phyloP scores from a whole-genome alignment of 345 rosid genomes.

The Capsella bursapastoris region DNA sequence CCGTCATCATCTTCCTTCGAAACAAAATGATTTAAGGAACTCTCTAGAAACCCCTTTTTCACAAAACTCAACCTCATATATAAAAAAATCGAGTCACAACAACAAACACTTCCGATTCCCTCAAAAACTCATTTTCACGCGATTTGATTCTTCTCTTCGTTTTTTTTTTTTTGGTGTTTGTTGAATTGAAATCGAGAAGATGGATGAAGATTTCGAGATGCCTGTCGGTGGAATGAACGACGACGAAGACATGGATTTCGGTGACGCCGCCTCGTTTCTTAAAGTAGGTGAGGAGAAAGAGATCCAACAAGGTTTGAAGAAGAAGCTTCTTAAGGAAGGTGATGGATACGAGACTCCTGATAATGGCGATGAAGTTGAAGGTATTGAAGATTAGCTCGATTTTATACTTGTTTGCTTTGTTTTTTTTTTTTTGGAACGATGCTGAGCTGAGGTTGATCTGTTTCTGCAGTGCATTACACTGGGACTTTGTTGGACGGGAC shows the following conservation, averaged over 20 bases:
- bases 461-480: conserved; percentile 61
- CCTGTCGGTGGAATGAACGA: conserved; percentile 57
- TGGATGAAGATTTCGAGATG: conserved; percentile 71
- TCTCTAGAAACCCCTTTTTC: conserved; percentile 59
- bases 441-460: conserved; percentile 13
- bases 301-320: conserved; percentile 84
- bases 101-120: not conserved
- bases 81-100: not conserved
- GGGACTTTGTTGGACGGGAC: conserved; percentile 96
- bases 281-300: conserved; percentile 81
- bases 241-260: conserved; percentile 58
- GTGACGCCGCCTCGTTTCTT: conserved; percentile 41
- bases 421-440: not conserved
- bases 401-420: not conserved
- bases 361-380: conserved; percentile 85
- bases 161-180: not conserved
- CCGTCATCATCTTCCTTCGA: conserved; percentile 32
- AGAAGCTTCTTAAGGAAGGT: conserved; percentile 83
- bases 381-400: conserved; percentile 32
- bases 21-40: conserved; percentile 33
- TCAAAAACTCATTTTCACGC: not conserved
- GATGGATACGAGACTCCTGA: conserved; percentile 73
- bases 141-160: conserved; percentile 6
- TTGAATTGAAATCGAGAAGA: conserved; percentile 22
- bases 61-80: conserved; percentile 29